Evolutionary conservation across 2,329 filamentous ascomycete genomes (phyloP).

Genomic region (Mycosphaerella arachidis): DNA sequence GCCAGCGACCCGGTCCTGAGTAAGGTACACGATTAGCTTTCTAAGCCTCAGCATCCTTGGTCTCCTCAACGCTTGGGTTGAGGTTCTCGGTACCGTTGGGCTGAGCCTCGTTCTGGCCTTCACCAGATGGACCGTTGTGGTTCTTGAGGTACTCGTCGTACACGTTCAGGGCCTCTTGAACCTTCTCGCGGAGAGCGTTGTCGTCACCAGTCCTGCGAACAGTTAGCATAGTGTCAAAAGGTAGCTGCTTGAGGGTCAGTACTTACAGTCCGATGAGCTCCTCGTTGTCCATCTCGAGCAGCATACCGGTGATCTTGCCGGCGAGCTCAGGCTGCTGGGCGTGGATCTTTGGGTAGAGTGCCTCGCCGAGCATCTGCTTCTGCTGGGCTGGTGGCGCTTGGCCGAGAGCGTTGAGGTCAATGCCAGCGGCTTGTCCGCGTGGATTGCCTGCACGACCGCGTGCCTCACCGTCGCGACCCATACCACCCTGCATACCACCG

Average conservation of each 20-base stretch:
- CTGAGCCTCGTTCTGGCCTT: conserved; percentile 22
- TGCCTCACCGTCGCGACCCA: conserved; percentile 31
- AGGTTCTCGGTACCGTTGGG: conserved; percentile 34
- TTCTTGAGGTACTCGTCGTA: conserved; percentile 99
- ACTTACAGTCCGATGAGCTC: conserved; percentile 96
- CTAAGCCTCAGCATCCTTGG: conserved; percentile 30
- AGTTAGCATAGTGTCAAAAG: conserved; percentile 27
- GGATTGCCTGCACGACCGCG: conserved; percentile 35
- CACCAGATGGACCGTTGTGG: conserved; percentile 48
- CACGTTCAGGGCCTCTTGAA: conserved; percentile 92
- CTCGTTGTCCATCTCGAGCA: conserved; percentile 96
- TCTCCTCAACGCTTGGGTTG: conserved; percentile 32
- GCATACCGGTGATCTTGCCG: conserved; percentile 99
- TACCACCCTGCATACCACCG: conserved; percentile 35
- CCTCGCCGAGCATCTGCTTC: conserved; percentile 98
- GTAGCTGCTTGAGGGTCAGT: conserved; percentile 6
- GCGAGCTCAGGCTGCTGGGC: conserved; percentile 90
- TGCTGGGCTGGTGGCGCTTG: conserved; percentile 66
- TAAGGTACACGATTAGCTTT: conserved; percentile 18
- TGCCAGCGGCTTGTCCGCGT: conserved; percentile 34
- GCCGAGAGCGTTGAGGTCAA: conserved; percentile 51
- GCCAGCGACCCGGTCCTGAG: conserved; percentile 3
- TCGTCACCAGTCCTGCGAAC: conserved; percentile 76
- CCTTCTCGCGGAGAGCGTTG: conserved; percentile 83
- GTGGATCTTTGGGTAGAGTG: conserved; percentile 97